These are phyloP conservation scores for Fraxinus quadrangulata DNA, from an alignment of 257 asterid genomes.

Conservation along the genomic window DNA sequence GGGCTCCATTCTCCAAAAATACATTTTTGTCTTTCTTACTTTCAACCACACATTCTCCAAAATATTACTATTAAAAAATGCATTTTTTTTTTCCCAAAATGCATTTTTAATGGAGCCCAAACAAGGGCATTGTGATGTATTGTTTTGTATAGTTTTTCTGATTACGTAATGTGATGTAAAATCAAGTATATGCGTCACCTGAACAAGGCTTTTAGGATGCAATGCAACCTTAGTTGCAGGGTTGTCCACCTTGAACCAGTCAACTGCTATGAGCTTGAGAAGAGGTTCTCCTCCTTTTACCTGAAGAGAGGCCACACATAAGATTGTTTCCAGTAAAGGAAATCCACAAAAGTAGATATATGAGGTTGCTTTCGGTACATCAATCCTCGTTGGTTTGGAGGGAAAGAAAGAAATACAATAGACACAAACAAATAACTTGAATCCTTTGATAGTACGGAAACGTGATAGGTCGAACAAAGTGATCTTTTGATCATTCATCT, in stretches of 20 bases:
- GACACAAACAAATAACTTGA: neutral
- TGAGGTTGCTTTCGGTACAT: neutral
- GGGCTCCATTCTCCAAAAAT: too few relatives aligned
- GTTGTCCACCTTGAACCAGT: conserved; percentile 90
- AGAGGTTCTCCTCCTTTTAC: conserved; percentile 93
- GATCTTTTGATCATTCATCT: neutral
- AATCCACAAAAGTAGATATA: conserved; percentile 13
- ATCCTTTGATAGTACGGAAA: neutral
- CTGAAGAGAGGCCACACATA: conserved; percentile 44
- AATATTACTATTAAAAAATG: too few relatives aligned
- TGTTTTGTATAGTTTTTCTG: neutral
- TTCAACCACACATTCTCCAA: too few relatives aligned
- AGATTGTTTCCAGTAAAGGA: conserved; percentile 18
- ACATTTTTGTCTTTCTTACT: too few relatives aligned
- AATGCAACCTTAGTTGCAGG: conserved; percentile 65
- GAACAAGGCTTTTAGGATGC: conserved; percentile 82
- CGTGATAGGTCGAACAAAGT: neutral
- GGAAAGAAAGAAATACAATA: neutral
- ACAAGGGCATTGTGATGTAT: neutral
- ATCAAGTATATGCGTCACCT: conserved; percentile 50
- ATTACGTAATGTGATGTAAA: neutral
- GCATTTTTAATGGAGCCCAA: too few relatives aligned
- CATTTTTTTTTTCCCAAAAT: too few relatives aligned
- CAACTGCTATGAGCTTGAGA: conserved; percentile 92
- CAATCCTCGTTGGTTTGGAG: neutral